A percentile compares a stretch with the other conserved stretches of the same genome.
phyloP scores from a whole-genome alignment of 2,329 filamentous ascomycete genomes.

The Paecilomyces sp. region DNA sequence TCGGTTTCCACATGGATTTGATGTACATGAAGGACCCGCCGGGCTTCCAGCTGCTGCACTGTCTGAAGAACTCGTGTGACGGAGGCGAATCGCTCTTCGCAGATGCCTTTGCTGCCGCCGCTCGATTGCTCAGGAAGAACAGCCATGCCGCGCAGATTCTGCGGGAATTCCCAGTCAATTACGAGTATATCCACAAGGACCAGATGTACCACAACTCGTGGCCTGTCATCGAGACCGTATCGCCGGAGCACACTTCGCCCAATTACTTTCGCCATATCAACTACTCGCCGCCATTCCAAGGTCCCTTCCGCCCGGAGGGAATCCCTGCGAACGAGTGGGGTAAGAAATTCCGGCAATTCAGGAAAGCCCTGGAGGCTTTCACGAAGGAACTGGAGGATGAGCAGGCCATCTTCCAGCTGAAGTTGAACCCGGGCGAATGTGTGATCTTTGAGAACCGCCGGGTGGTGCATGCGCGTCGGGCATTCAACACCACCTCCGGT shows the following conservation, averaged over 20 bases:
- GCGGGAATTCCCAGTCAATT: slow-evolving; percentile 43
- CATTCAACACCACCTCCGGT: slow-evolving; percentile 60
- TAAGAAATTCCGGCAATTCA: slow-evolving; percentile 19
- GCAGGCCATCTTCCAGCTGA: slow-evolving; percentile 59
- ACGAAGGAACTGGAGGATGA: slow-evolving; percentile 51
- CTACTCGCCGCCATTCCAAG: slow-evolving; percentile 80
- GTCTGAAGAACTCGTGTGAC: slow-evolving; percentile 67
- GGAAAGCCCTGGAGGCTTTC: slow-evolving; percentile 51
- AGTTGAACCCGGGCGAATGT: slow-evolving; percentile 74
- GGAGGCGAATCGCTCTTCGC: slow-evolving; percentile 85
- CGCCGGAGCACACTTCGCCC: neutral
- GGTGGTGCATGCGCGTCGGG: slow-evolving; percentile 72
- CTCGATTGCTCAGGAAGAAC: slow-evolving; percentile 7
- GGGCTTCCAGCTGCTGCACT: slow-evolving; percentile 81
- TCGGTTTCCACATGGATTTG: slow-evolving; percentile 90
- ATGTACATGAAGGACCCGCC: slow-evolving; percentile 77
- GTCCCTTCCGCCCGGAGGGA: slow-evolving; percentile 31
- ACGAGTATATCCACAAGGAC: slow-evolving; percentile 61
- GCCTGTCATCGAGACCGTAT: slow-evolving; percentile 44
- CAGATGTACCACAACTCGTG: slow-evolving; percentile 56
- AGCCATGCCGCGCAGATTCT: slow-evolving; percentile 26
- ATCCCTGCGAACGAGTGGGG: slow-evolving; percentile 1
- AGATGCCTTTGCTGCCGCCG: slow-evolving; percentile 61
- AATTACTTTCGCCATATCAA: slow-evolving; percentile 41
- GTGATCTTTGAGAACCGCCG: slow-evolving; percentile 88